A percentile compares a stretch with the other conserved stretches of the same genome.
Conservation (phyloP, 768 basidiomycete species). For the Hericium rajendrae region DNA sequence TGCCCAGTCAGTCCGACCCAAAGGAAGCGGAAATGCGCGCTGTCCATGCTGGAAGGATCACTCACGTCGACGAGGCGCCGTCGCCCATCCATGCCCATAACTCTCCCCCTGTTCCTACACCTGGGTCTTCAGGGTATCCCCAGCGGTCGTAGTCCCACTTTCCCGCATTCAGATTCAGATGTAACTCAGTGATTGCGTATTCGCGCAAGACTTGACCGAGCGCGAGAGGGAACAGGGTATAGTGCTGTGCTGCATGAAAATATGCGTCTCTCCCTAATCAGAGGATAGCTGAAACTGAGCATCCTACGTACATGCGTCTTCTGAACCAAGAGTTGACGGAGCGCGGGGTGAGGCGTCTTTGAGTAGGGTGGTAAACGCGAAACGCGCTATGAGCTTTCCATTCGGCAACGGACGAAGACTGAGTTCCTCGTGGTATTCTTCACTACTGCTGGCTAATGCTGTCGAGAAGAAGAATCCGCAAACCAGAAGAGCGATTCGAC, state of each 20-base stretch:
- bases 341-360: conserved; percentile 45
- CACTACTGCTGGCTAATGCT: conserved; percentile 11
- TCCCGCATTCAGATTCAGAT: conserved; percentile 84
- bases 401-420: conserved; percentile 57
- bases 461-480: too few relatives aligned
- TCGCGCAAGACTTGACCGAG: conserved; percentile 81
- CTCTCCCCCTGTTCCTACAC: conserved; percentile 80
- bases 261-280: neutral
- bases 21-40: too few relatives aligned
- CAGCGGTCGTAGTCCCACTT: conserved; percentile 84
- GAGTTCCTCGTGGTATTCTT: conserved; percentile 48
- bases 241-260: conserved; percentile 59
- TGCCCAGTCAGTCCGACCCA: neutral
- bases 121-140: conserved; percentile 70
- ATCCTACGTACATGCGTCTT: conserved; percentile 40
- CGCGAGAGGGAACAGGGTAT: conserved; percentile 76
- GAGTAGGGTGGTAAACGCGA: conserved; percentile 67
- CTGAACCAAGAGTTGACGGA: conserved; percentile 35
- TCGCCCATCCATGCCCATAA: conserved; percentile 91
- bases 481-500: too few relatives aligned
- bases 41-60: neutral
- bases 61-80: conserved; percentile 40
- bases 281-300: too few relatives aligned
- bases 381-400: conserved; percentile 73
- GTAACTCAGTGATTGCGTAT: conserved; percentile 80